Base-by-base conservation (phyloP, 257 asterid genomes). In the Fraxinus americana region DNA sequence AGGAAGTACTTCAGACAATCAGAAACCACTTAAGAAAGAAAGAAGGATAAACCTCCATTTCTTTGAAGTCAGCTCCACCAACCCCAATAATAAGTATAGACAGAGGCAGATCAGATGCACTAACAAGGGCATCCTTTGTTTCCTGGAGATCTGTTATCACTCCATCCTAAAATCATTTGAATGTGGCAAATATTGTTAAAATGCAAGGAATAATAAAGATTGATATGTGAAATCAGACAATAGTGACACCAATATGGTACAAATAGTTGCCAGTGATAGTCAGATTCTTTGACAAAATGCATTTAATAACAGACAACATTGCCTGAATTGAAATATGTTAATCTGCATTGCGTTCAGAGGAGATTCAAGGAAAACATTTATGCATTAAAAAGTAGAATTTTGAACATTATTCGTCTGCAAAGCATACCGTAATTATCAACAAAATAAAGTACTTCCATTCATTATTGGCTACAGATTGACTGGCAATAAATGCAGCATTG, bases 111-210 rank as follows among this genome's bases (percentile, higher is more conserved):
- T 96, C 99, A 12, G 99, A 94, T 50, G 98, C 99, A 88, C 82
- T 86, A 79, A 96, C 97, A 4, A 96, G 81, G 21, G 98, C 97
- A 59, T 96, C 97, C 87, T 90, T 96, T 25, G 99, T 96, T 86
- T 96, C 99, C 85, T 93, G 98, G 70, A 93, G 98, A 83, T 96
- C 99, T 12, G 99, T 96, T 72, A 96, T 92, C 80, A 93, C 99
- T 75, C 99, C 99, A 87, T 96, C 99, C 98, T 96, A 74, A 76
- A 69, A 71, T 67, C 7, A n/a, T 61, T 63, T 23, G 68, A 27
- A 34, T 52, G 61, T 7, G 29, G 65, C 35, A 78, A 45, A n/a
- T 34, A 43, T 69, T 32, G 63, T 59, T 19, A 36, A 78, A 69
- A 82, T 54, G 68, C 36, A 36, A 67, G 71, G 50, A 77, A 63